Percentiles rank a stretch among this genome's conserved stretches.
Conservation (phyloP, 2,329 filamentous ascomycete species). For the Orbilia quercus region DNA sequence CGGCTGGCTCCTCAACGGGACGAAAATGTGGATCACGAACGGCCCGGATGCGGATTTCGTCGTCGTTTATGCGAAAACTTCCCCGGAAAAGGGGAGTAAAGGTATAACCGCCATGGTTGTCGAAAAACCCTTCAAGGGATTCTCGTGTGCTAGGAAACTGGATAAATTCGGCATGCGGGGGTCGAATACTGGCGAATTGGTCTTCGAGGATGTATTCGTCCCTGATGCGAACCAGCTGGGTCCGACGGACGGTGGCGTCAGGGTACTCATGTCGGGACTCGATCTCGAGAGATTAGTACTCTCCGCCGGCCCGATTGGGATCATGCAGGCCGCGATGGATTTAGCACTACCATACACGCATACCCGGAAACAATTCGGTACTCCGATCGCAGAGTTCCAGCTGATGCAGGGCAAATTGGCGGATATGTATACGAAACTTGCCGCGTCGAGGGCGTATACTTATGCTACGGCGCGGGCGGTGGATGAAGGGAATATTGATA, state of each 20-base stretch:
- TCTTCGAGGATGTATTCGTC: constrained; percentile 91
- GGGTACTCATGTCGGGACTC: constrained; percentile 93
- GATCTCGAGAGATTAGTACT: constrained; percentile 94
- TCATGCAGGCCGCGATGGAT: constrained; percentile 94
- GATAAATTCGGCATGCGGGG: constrained; percentile 99
- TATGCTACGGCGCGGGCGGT: constrained; percentile 82
- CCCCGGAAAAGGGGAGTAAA: constrained; percentile 79
- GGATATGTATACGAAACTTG: constrained; percentile 96
- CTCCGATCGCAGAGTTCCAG: constrained; percentile 89
- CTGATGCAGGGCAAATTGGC: constrained; percentile 91
- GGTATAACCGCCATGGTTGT: constrained; percentile 97
- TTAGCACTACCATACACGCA: constrained; percentile 89
- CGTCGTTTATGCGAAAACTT: constrained; percentile 96
- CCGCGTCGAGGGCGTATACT: constrained; percentile 85
- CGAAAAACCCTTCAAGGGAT: constrained; percentile 75
- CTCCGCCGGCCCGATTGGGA: constrained; percentile 86
- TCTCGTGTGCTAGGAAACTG: constrained; percentile 87
- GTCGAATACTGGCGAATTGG: constrained; percentile 92
- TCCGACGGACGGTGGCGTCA: constrained; percentile 80
- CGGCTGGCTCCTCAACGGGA: constrained; percentile 85
- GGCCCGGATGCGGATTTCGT: constrained; percentile 91
- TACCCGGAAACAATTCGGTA: constrained; percentile 86
- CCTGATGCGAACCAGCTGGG: constrained; percentile 84
- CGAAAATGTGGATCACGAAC: constrained; percentile 99
- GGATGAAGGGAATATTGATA: constrained; percentile 80